A percentile compares a stretch with the other conserved stretches of the same genome.
Evolutionary conservation across 345 rosid genomes (phyloP).

Genomic region (Anastatica hierochuntica): DNA sequence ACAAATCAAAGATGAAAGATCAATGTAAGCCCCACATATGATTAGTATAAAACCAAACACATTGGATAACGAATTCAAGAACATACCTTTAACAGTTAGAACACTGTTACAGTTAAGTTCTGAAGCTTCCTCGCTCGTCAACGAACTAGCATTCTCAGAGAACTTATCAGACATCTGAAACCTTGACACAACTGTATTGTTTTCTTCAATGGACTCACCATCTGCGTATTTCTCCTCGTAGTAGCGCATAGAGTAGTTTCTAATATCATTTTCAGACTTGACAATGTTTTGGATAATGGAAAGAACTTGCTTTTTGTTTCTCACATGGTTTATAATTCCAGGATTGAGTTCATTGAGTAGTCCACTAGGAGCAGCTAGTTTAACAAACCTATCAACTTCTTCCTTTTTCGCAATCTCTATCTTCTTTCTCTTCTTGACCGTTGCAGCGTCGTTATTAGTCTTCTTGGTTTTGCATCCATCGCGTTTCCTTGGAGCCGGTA

Average conservation of each 20-base stretch:
- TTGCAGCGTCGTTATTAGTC: conserved; percentile 5
- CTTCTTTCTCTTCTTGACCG: conserved; percentile 40
- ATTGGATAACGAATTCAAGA: conserved; percentile 6
- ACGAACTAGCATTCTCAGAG: conserved; percentile 16
- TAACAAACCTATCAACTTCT: conserved; percentile 66
- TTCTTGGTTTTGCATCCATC: conserved; percentile 52
- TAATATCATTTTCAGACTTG: conserved; percentile 18
- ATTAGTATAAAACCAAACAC: conserved; percentile 3
- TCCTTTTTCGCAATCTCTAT: conserved; percentile 73
- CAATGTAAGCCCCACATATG: conserved; percentile 3
- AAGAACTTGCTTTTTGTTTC: conserved; percentile 90
- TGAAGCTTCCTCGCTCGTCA: conserved; percentile 6
- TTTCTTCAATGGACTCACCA: conserved; percentile 15
- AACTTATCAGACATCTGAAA: not conserved
- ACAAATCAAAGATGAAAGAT: conserved; percentile 22
- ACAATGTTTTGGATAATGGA: conserved; percentile 75
- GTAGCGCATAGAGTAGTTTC: conserved; percentile 6
- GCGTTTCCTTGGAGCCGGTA: conserved; percentile 66
- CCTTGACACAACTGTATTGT: conserved; percentile 7
- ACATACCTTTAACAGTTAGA: conserved; percentile 27
- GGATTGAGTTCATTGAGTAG: conserved; percentile 81
- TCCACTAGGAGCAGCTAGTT: conserved; percentile 87
- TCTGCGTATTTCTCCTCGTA: conserved; percentile 4
- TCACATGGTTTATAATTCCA: conserved; percentile 86
- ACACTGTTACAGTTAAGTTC: conserved; percentile 19